A percentile compares a stretch with the other conserved stretches of the same genome.
These are phyloP conservation scores for Sporopachydermia quercuum DNA, from an alignment of 805 yeast species.

Conservation along the genomic window DNA sequence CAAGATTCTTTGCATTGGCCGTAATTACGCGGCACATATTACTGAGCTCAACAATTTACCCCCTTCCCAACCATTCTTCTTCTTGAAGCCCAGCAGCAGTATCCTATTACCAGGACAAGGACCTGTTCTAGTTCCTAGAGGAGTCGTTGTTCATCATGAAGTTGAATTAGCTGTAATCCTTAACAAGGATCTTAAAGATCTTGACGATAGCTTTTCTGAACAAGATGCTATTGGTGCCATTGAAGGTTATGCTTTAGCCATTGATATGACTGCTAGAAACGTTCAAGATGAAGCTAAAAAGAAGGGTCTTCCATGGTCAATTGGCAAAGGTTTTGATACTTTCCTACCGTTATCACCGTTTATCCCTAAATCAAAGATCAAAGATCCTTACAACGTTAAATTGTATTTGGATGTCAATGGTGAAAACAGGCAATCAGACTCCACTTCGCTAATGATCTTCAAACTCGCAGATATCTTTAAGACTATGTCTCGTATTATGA, in stretches of 20 bases:
- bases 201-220: conserved; percentile 38
- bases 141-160: conserved; percentile 77
- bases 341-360: conserved; percentile 66
- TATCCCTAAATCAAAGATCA: conserved; percentile 49
- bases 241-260: conserved; percentile 62
- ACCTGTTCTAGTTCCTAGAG: conserved; percentile 71
- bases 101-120: conserved; percentile 53
- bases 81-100: conserved; percentile 77
- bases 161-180: conserved; percentile 78
- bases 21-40: conserved; percentile 95
- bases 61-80: conserved; percentile 84
- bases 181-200: conserved; percentile 45
- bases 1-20: conserved; percentile 87
- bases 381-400: conserved; percentile 60
- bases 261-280: conserved; percentile 91
- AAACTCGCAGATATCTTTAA: conserved; percentile 69
- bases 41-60: conserved; percentile 70
- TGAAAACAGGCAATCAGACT: conserved; percentile 49
- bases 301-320: conserved; percentile 93
- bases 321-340: conserved; percentile 94
- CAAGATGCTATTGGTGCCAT: conserved; percentile 64
- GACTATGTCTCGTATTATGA: conserved; percentile 78
- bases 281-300: conserved; percentile 90
- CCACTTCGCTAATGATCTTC: conserved; percentile 74
- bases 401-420: conserved; percentile 59